Base-by-base conservation (phyloP, 495 filamentous ascomycete genomes). In the Neurospora sp. region DNA sequence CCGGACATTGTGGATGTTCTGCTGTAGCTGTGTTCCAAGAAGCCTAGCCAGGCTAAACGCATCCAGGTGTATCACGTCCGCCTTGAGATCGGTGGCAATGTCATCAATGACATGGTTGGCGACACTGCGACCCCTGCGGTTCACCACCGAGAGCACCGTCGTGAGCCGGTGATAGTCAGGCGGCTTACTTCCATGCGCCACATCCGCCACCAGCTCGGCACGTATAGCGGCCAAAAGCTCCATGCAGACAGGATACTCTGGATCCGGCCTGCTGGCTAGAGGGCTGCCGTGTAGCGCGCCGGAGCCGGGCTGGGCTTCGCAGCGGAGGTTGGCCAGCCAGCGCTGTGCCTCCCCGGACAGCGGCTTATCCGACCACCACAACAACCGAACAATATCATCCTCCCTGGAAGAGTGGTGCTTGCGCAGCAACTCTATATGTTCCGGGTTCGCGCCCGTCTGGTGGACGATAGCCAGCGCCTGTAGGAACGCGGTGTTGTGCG, bases 1-100 rank as follows among this genome's bases (percentile, higher is more conserved):
- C 39, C 78, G 81, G 22, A 72, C 82, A 78, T 79, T 85, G 37
- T 80, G 80, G 48, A 79, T 53, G 69, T 85, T 85, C 77, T 96
- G 93, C 44, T 91, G 88, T 31, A 93, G 73, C 77, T 92, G 93
- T 75, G 90, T 87, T 39, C 89, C 92, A 48, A 91, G 87, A 48
- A 98, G 83, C 71, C 94, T 85, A 16, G 93, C 92, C 74, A 99
- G 85, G 78, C 94, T 92, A 73, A 92, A 89, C 16, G 94, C 90
- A 80, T 91, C 89, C 16, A 99, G 81, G 31, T 88, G 87, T 41
- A 99, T 82, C 6, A 98, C 78, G 79, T 98, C 92, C n/a, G 94
- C 90, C 40, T 83, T 81, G 14, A 91, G 72, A 20, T 88, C 84
- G 12, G 81, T 77, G 2, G 93, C 91, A 39, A 92, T 80, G 31